These are phyloP conservation scores for Cladobotryum mycophilum DNA, from an alignment of 2,329 filamentous ascomycete genomes.

Conservation along the genomic window DNA sequence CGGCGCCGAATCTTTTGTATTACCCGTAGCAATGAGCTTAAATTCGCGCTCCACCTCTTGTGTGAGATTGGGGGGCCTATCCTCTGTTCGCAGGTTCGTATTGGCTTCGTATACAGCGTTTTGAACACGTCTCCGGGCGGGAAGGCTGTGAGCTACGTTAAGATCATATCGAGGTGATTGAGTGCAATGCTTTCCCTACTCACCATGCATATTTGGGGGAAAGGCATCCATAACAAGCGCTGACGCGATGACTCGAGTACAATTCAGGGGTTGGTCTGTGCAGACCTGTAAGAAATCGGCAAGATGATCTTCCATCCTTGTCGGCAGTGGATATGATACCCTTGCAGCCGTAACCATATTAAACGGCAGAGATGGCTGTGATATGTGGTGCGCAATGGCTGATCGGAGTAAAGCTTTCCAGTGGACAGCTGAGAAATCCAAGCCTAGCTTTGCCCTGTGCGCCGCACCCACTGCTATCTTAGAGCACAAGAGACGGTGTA, in stretches of 20 bases:
- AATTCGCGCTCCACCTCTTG: not conserved
- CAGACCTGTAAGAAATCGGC: not conserved
- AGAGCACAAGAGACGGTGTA: not conserved
- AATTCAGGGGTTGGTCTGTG: not conserved
- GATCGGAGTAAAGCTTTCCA: not conserved
- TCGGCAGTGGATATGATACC: not conserved
- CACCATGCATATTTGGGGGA: not conserved
- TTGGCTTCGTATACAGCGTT: not conserved
- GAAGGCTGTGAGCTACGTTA: not conserved
- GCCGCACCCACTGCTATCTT: not conserved
- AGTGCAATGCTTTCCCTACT: not conserved
- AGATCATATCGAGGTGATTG: too few relatives aligned
- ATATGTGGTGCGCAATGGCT: not conserved
- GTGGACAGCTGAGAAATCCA: not conserved
- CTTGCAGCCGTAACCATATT: not conserved
- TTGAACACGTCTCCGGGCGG: not conserved
- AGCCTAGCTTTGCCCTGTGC: not conserved
- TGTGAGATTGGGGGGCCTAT: not conserved
- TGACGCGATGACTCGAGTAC: not conserved
- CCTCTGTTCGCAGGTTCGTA: not conserved
- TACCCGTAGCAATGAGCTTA: not conserved
- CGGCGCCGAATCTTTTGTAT: not conserved
- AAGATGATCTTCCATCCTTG: not conserved
- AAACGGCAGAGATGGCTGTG: not conserved
- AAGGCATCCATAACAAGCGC: constrained; percentile 4